Base-by-base conservation (phyloP, 805 yeast genomes). In the Wickerhamiella azyma region DNA sequence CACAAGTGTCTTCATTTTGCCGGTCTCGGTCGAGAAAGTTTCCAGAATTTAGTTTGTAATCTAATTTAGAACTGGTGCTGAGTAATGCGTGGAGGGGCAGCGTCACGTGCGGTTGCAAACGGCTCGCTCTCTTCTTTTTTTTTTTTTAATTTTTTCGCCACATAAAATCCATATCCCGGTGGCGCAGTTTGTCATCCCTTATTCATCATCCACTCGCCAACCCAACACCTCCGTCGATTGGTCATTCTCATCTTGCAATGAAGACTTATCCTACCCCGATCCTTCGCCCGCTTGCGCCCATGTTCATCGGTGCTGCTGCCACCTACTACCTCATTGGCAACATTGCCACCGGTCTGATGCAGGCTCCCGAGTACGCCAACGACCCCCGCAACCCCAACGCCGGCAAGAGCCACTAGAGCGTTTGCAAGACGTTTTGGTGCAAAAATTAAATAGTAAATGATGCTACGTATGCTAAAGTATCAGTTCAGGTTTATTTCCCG, bases 381-480 rank as follows among this genome's bases (percentile, higher is more conserved):
- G 95, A 85, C 70, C 95, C 96, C 71, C 83, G 94, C 75, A 85
- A 85, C 74, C 96, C 96, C 64, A 70, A 71, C 54, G 68, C 67
- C 56, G 77, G 76, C 60, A 77, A 69, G 59, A 26, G 44, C 39
- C 51, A 50, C 46, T 50, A 48, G 44, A 28, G 43, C 21, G 18
- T 29, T n/a, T 14, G n/a, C n/a, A n/a, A n/a, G n/a, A n/a, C n/a
- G n/a, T n/a, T n/a, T n/a, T n/a, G n/a, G n/a, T n/a, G n/a, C n/a
- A 9, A 14, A 17, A 14, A n/a, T 8, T 36, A 18, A 13, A n/a
- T 24, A 26, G 41, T 46, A 48, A 14, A 24, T 37, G 14, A 30
- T 19, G 32, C 28, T 35, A 41, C 17, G 17, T 43, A 43, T 29
- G 33, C 42, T 30, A 43, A 13, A 28, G 18, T 38, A 50, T 55